phyloP scores from a whole-genome alignment of 345 rosid species.

The rapeseed (Brassica napus) region Da-Ae NC_063448.1:10416501-10417000 shows the following conservation, averaged over 20 bases:
- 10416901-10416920: background rate
- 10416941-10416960: constrained; percentile 9
- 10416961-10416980: constrained; percentile 7
- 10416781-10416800: constrained; percentile 6
- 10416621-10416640: constrained; percentile 7
- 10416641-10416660: background rate
- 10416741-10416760: constrained; percentile 5
- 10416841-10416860: constrained; percentile 18
- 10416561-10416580: constrained; percentile 18
- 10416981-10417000: background rate
- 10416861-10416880: background rate
- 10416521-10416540: constrained; percentile 28
- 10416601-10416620: constrained; percentile 18
- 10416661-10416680: no score
- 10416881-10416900: background rate
- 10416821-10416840: constrained; percentile 4
- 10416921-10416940: constrained; percentile 3
- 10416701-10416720: background rate
- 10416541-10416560: constrained; percentile 25
- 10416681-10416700: no score
- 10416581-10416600: background rate
- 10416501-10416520: background rate
- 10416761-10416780: constrained; percentile 17
- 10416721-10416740: constrained; percentile 23
- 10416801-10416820: constrained; percentile 1